Evolutionary conservation across 495 filamentous ascomycete species (phyloP).

Genomic region (Extremus antarcticus): DNA sequence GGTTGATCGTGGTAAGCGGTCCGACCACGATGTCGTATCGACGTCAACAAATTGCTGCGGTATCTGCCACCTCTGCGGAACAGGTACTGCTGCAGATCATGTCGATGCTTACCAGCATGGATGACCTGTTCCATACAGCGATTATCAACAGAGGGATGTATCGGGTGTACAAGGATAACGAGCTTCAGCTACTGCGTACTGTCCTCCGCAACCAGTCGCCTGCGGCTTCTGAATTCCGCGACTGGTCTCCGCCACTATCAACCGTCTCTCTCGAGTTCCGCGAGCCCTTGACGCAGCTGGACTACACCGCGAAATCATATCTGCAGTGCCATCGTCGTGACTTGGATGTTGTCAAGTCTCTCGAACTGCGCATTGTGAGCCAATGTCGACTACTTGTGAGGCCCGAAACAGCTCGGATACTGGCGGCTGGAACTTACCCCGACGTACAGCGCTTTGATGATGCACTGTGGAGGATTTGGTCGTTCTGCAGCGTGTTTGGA

Average conservation of each 20-base stretch:
- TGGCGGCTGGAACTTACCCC: conserved; percentile 40
- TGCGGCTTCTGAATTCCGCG: conserved; percentile 56
- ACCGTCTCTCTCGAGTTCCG: conserved; percentile 24
- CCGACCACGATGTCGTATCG: not conserved
- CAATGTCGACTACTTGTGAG: conserved; percentile 50
- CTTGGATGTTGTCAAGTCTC: conserved; percentile 45
- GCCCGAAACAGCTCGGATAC: conserved; percentile 44
- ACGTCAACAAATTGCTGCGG: not conserved
- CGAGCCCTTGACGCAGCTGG: conserved; percentile 40
- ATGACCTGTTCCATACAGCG: conserved; percentile 49
- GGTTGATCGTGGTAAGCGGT: conserved; percentile 11
- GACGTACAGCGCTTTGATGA: conserved; percentile 48
- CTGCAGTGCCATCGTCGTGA: conserved; percentile 46
- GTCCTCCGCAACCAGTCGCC: conserved; percentile 47
- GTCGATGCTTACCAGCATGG: conserved; percentile 38
- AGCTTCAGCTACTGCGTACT: conserved; percentile 45
- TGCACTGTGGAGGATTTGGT: conserved; percentile 61
- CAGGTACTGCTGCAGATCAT: conserved; percentile 43
- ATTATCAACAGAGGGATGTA: conserved; percentile 49
- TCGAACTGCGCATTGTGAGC: conserved; percentile 50
- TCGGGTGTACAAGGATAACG: conserved; percentile 48
- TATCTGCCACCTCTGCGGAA: conserved; percentile 31
- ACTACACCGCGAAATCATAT: conserved; percentile 48
- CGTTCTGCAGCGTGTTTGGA: conserved; percentile 58
- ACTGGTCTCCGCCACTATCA: conserved; percentile 43